Conservation (phyloP, 192 early-diverging fungal species). For the Coemansia sp. region DNA sequence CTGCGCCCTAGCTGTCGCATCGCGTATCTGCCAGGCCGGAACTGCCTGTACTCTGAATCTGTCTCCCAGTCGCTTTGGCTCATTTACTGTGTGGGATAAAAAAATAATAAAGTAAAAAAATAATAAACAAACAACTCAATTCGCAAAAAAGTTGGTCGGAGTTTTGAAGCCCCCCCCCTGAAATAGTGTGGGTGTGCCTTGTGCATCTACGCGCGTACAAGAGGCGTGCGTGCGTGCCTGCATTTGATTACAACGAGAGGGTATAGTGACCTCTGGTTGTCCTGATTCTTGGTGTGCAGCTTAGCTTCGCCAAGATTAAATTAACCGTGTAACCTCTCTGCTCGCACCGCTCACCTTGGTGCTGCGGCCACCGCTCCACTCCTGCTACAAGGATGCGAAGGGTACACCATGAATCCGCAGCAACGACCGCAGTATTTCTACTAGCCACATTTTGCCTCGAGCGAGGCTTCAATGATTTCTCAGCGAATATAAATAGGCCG, state of each 20-base stretch:
- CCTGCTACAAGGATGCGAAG: no score
- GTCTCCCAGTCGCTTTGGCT: conserved; percentile 43
- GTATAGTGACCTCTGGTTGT: neutral
- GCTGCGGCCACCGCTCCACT: neutral
- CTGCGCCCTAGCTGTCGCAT: conserved; percentile 51
- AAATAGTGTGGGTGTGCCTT: neutral
- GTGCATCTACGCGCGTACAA: neutral
- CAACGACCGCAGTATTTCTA: neutral
- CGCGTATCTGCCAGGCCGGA: conserved; percentile 45
- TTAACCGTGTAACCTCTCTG: neutral
- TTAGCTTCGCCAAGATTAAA: neutral
- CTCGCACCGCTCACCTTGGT: neutral
- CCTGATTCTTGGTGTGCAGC: neutral
- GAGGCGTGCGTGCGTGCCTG: conserved; percentile 4
- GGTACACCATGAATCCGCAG: neutral
- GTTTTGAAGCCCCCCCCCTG: neutral
- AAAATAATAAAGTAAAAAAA: neutral
- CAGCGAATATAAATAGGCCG: neutral
- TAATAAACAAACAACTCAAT: neutral
- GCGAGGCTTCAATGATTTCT: no score
- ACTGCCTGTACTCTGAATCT: conserved; percentile 47
- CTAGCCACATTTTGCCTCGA: neutral
- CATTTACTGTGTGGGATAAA: conserved; percentile 14
- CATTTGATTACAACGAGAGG: neutral
- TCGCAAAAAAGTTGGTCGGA: neutral